These are phyloP conservation scores for Tetrahymena malaccensis DNA, from an alignment of 73 alveolate species.

Conservation along the genomic window DNA sequence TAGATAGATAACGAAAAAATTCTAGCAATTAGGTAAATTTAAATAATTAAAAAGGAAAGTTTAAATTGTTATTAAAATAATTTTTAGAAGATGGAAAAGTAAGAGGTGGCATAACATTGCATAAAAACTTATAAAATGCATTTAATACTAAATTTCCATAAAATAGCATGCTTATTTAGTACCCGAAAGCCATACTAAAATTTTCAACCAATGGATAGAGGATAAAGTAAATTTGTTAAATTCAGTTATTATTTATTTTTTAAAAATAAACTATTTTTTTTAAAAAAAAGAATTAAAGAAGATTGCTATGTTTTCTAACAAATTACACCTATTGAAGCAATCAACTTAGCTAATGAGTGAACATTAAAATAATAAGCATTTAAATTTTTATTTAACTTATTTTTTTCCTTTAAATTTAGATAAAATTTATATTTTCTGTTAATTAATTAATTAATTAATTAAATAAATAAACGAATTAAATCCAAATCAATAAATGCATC, in stretches of 20 bases:
- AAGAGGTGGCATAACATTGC: not conserved
- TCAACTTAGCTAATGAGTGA: not conserved
- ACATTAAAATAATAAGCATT: not conserved
- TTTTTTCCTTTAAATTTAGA: too few relatives aligned
- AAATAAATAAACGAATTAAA: too few relatives aligned
- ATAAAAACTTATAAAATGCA: not conserved
- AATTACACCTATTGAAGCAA: not conserved
- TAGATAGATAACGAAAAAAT: not conserved
- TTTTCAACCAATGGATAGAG: not conserved
- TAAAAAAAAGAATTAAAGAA: not conserved
- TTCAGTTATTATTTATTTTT: not conserved
- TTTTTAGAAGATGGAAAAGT: not conserved
- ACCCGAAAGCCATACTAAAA: not conserved
- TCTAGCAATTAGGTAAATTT: not conserved
- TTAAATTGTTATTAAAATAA: not conserved
- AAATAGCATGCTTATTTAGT: not conserved
- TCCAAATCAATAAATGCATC: too few relatives aligned
- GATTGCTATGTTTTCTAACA: not conserved
- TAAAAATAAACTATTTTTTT: not conserved
- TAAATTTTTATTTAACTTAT: too few relatives aligned
- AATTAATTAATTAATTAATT: too few relatives aligned
- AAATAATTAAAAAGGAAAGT: not conserved
- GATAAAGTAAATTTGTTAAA: not conserved
- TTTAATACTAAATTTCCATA: not conserved
- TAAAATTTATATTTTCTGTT: too few relatives aligned